Conservation (phyloP, 257 asterid genomes). For the Solanum sitiens region DNA sequence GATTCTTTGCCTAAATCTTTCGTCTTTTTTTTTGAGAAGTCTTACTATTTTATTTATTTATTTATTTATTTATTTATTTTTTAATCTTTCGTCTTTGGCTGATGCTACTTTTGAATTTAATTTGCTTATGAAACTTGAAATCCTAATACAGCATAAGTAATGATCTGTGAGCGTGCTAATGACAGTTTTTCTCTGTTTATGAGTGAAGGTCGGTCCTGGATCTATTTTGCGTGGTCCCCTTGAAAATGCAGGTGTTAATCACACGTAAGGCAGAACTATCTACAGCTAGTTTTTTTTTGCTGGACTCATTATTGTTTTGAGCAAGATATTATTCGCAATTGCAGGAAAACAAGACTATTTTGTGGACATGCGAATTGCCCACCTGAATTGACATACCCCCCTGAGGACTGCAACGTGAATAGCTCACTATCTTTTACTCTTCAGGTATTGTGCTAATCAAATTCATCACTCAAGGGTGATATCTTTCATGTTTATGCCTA, state of each 20-base stretch:
- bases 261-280: conserved; percentile 30
- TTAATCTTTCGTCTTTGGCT: not conserved
- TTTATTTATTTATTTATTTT: no score
- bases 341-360: conserved; percentile 45
- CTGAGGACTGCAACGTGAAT: conserved; percentile 90
- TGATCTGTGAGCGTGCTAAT: not conserved
- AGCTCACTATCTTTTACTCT: conserved; percentile 74
- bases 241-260: conserved; percentile 42
- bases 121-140: not conserved
- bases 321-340: not conserved
- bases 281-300: not conserved
- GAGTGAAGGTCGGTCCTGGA: conserved; percentile 76
- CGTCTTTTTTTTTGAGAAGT: no score
- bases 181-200: conserved; percentile 1
- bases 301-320: not conserved
- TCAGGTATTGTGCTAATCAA: conserved; percentile 49
- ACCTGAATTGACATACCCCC: conserved; percentile 67
- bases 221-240: conserved; percentile 68
- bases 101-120: not conserved
- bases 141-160: not conserved
- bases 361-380: conserved; percentile 56
- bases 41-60: no score
- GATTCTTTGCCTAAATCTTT: not conserved
- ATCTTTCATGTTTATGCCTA: conserved; percentile 24
- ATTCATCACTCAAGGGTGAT: conserved; percentile 27